These are phyloP conservation scores for Claviceps pusilla DNA, from an alignment of 2,329 filamentous ascomycete genomes.

Conservation along the genomic window DNA sequence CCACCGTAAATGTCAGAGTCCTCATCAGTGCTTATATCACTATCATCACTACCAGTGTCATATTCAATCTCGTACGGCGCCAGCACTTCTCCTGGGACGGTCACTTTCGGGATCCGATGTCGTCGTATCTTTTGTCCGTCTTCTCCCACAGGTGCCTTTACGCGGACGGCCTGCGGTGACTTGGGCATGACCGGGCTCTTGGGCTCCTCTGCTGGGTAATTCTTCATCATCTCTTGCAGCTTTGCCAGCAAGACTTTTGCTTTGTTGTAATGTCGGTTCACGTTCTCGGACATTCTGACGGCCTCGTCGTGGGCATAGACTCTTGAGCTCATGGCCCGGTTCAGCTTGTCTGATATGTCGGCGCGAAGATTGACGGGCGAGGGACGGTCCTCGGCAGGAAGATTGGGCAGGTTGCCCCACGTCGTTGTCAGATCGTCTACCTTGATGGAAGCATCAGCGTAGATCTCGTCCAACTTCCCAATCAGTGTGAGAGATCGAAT, in stretches of 20 bases:
- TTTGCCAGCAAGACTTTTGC: slow-evolving; percentile 44
- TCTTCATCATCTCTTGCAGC: slow-evolving; percentile 43
- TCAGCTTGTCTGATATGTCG: slow-evolving; percentile 44
- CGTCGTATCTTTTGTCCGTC: slow-evolving; percentile 32
- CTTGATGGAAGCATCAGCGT: slow-evolving; percentile 38
- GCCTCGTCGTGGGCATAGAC: slow-evolving; percentile 47
- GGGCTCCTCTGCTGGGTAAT: slow-evolving; percentile 40
- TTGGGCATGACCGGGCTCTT: slow-evolving; percentile 36
- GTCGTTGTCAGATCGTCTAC: slow-evolving; percentile 40
- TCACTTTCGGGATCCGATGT: slow-evolving; percentile 40
- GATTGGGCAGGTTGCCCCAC: slow-evolving; percentile 40
- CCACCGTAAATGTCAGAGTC: slow-evolving; percentile 28
- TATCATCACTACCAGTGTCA: slow-evolving; percentile 39
- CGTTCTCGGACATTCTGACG: slow-evolving; percentile 46
- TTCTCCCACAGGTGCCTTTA: slow-evolving; percentile 31
- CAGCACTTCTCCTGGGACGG: slow-evolving; percentile 50
- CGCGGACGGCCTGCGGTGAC: slow-evolving; percentile 37
- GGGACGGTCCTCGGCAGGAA: slow-evolving; percentile 32
- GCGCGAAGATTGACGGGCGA: slow-evolving; percentile 37
- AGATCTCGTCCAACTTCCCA: slow-evolving; percentile 45
- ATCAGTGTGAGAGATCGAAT: slow-evolving; percentile 51
- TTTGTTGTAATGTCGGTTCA: slow-evolving; percentile 46
- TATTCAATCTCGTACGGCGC: slow-evolving; percentile 51
- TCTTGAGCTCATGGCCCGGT: slow-evolving; percentile 39
- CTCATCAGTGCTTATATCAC: slow-evolving; percentile 37